phyloP scores from a whole-genome alignment of 225 moss, liverwort and hornwort genomes.

The Anthoceros angustus region DNA sequence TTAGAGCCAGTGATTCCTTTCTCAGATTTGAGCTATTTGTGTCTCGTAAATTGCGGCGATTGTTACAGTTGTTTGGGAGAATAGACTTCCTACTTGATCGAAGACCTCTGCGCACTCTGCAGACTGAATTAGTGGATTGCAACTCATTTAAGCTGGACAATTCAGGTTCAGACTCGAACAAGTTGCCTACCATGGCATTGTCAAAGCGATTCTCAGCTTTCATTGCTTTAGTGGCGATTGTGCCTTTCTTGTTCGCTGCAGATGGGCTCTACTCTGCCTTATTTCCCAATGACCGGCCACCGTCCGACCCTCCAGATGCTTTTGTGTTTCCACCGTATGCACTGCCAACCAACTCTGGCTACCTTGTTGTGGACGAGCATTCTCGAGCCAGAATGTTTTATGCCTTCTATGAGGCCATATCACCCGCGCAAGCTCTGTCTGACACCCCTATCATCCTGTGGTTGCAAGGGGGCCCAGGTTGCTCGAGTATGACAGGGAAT shows the following conservation, averaged over 20 bases:
- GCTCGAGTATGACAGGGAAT: constrained; percentile 38
- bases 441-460: constrained; percentile 37
- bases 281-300: background rate
- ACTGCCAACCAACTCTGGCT: constrained; percentile 39
- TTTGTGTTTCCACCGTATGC: constrained; percentile 36
- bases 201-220: background rate
- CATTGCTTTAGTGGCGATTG: background rate
- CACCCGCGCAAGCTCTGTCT: constrained; percentile 8
- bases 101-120: too few relatives aligned
- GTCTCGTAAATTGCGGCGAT: too few relatives aligned
- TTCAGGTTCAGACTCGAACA: background rate
- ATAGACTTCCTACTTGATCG: too few relatives aligned
- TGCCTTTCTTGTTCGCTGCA: background rate
- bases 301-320: background rate
- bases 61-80: too few relatives aligned
- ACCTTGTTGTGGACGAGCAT: constrained; percentile 24
- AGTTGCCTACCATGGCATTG: background rate
- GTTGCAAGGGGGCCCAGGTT: constrained; percentile 58
- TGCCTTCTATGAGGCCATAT: constrained; percentile 35
- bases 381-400: constrained; percentile 37
- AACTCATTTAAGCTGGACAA: background rate
- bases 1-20: too few relatives aligned
- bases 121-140: too few relatives aligned
- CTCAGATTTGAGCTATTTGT: too few relatives aligned
- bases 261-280: background rate